phyloP scores from a whole-genome alignment of 1,284 basidiomycete genomes.

The Cutaneotrichosporon daszewskae region DNA sequence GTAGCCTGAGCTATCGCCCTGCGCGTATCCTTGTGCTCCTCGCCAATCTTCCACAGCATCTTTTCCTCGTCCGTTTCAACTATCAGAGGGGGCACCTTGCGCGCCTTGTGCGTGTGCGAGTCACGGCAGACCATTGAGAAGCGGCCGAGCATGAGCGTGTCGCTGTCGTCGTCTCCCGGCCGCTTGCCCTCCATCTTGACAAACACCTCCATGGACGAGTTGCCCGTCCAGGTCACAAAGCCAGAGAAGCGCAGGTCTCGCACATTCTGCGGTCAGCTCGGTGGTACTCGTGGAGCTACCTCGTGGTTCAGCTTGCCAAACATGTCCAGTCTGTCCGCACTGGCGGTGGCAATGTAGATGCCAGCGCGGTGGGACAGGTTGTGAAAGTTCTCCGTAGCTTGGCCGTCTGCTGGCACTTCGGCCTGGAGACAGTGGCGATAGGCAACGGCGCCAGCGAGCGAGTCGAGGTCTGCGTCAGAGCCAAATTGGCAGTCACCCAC shows the following conservation, averaged over 20 bases:
- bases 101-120: slow-evolving; percentile 60
- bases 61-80: slow-evolving; percentile 61
- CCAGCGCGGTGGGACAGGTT: slow-evolving; percentile 57
- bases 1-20: slow-evolving; percentile 55
- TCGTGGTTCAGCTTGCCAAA: slow-evolving; percentile 36
- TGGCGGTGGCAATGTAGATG: slow-evolving; percentile 75
- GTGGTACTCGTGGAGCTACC: neutral
- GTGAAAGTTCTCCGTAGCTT: slow-evolving; percentile 48
- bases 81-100: slow-evolving; percentile 60
- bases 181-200: slow-evolving; percentile 68
- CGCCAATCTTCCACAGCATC: slow-evolving; percentile 60
- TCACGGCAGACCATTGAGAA: slow-evolving; percentile 81
- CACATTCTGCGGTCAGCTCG: neutral
- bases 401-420: slow-evolving; percentile 11
- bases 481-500: slow-evolving; percentile 18
- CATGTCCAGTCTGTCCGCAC: slow-evolving; percentile 60
- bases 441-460: slow-evolving; percentile 71
- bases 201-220: slow-evolving; percentile 71
- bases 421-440: slow-evolving; percentile 65
- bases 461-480: slow-evolving; percentile 68
- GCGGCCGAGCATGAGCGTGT: slow-evolving; percentile 52
- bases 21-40: slow-evolving; percentile 58
- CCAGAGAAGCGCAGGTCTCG: slow-evolving; percentile 65
- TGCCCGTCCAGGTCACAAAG: slow-evolving; percentile 71
- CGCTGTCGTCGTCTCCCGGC: slow-evolving; percentile 53